Percentiles rank a stretch among this genome's conserved stretches.
Evolutionary conservation across 192 early-diverging fungal species (phyloP).

Genomic region (Umbelopsis ramanniana): DNA sequence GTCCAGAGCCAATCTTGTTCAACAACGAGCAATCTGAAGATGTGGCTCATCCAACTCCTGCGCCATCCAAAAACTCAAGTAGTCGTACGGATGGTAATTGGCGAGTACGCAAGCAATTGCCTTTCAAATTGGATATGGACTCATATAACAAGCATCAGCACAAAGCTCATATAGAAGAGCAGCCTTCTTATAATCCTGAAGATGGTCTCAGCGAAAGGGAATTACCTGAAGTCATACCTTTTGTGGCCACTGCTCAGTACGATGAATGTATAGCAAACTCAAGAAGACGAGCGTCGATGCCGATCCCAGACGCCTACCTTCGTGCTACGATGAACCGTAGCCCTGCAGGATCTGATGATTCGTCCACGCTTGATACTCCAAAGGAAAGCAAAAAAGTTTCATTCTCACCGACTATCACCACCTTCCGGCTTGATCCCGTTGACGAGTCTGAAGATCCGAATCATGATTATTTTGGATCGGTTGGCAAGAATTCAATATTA

Average conservation of each 20-base stretch:
- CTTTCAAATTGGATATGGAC: slow-evolving; percentile 5
- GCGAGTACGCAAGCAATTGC: neutral
- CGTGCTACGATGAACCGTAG: slow-evolving; percentile 12
- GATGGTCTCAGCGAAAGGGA: neutral
- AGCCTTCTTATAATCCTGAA: neutral
- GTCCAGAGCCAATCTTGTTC: neutral
- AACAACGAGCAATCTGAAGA: neutral
- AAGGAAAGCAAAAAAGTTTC: slow-evolving; percentile 7
- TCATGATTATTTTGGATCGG: neutral
- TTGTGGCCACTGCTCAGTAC: neutral
- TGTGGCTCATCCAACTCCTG: neutral
- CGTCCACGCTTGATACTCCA: neutral
- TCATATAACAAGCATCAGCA: neutral
- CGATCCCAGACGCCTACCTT: neutral
- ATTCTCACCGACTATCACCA: slow-evolving; percentile 16
- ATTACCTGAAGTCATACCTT: neutral
- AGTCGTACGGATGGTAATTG: neutral
- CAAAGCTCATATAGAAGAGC: neutral
- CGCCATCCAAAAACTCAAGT: neutral
- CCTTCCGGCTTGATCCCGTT: slow-evolving; percentile 1
- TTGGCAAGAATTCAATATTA: neutral
- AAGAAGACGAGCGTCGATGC: neutral
- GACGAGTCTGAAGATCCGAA: neutral
- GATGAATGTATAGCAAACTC: neutral
- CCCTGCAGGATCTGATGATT: slow-evolving; percentile 15